A percentile compares a stretch with the other conserved stretches of the same genome.
These are phyloP conservation scores for Polygonum maritimum DNA, from an alignment of 148 eudicot genomes.

Conservation along the genomic window DNA sequence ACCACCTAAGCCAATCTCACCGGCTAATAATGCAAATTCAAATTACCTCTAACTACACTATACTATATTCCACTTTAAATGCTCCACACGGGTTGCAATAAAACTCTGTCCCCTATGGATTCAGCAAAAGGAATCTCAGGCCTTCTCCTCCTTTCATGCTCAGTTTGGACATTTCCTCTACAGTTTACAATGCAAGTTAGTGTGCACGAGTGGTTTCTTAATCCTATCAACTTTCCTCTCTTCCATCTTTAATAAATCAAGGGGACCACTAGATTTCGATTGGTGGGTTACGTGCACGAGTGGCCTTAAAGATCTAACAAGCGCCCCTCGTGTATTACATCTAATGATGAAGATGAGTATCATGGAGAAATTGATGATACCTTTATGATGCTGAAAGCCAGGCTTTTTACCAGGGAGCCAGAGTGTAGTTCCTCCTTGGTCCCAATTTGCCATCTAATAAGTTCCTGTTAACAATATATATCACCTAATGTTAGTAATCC, in stretches of 20 bases:
- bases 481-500: too few relatives aligned
- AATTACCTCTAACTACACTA: background rate
- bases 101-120: background rate
- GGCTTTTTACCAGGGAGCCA: background rate
- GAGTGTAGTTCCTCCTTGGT: background rate
- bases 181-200: background rate
- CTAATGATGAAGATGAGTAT: background rate
- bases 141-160: background rate
- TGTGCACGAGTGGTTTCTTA: constrained; percentile 2
- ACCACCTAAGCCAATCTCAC: background rate
- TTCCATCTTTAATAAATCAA: background rate
- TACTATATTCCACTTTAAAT: background rate
- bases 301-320: background rate
- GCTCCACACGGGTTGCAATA: background rate
- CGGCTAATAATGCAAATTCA: background rate
- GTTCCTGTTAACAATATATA: too few relatives aligned
- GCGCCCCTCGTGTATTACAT: background rate
- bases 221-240: background rate
- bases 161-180: background rate
- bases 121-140: background rate
- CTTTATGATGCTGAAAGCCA: background rate
- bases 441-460: too few relatives aligned
- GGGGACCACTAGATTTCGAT: background rate
- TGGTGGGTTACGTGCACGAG: background rate
- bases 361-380: background rate